Base-by-base conservation (phyloP, 352 stramenopile species). In the Phytophthora capsici region DNA sequence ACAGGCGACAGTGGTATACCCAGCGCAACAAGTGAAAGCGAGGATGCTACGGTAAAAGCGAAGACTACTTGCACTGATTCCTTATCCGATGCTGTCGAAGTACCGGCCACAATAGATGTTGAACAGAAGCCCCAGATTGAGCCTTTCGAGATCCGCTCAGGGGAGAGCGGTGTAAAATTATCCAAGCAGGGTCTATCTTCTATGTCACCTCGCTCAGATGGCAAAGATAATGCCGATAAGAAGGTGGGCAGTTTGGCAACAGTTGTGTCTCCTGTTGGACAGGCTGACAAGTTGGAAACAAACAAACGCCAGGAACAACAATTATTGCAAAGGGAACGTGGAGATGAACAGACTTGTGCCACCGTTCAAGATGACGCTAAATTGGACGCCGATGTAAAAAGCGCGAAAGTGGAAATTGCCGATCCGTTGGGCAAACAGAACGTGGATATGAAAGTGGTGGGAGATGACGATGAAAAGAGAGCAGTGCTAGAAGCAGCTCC, bases 361-460 rank as follows among this genome's bases (percentile, higher is more conserved):
- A 19, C 32, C 30, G 23, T 22, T 12, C 58, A 49, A 46, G 40
- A 61, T 28, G 51, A 60, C 19, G 57, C 63, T 38, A 52, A 66
- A 37, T 69, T 59, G 50, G 25, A 52, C 25, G 16, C 10, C 34
- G 19, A 8, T 23, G 30, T 23, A 4, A n/a, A 13, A 47, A 62
- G n/a, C 13, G 47, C 49, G 8, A 61, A 66, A 56, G 6, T 17
- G 20, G 20, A 63, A 7, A 28, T 62, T 54, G 5, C 20, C 16
- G 25, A 53, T 49, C n/a, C 50, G 13, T 40, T 20, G 1, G 23
- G 40, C 46, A 34, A 51, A 54, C n/a, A 45, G 22, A 16, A 73
- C 53, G 45, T 67, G 10, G 48, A 66, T 36, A 62, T 67, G 56
- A 36, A 54, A 63, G 55, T 16, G 50, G 37, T 37, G 14, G 40